Base-by-base conservation (phyloP, 768 basidiomycete genomes). In the Suillus sp. region DNA sequence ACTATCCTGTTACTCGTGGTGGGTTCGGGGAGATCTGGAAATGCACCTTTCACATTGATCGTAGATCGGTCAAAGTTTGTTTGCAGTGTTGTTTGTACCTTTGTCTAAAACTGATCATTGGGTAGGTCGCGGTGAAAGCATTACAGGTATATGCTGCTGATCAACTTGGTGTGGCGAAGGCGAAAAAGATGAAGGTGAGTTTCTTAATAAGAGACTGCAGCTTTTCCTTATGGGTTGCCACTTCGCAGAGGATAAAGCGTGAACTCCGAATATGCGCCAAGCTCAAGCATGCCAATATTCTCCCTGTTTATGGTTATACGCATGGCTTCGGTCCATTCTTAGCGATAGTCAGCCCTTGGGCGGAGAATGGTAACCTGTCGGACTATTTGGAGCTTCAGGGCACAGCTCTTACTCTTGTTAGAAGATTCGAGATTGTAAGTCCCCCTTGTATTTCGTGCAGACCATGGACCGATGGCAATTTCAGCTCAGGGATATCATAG, bases 281-380 rank as follows among this genome's bases (percentile, higher is more conserved):
- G 34, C 61, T 78, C 38, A 58, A 68, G 14, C 77, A 77, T 40
- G 59, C 65, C 10, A 67, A 70, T 51, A 65, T 78, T 10, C 42
- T 76, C 6, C 75, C 72, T 8, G 61, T 77, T 8, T 71, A 65
- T 61, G 76, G 76, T 2, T 65, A 71, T 55, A 71, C 65, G 6
- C 62, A 64, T 16, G 76, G 70, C 37, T 77, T 78, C 45, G 74
- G 77, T n/a, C 65, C 62, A 47, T 68, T 73, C 25, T 61, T 66
- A 4, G 74, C 76, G 9, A 70, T 78, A 70, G 75, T 78, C 51
- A 76, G 69, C 53, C 76, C 75, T 3, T 77, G 76, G 76, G 30
- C 75, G n/a, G 74, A 74, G 55, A 71, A 71, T 14, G 77, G 77
- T 18, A 67, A 67, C 1, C 51, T 77, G 7, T 67, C 62, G 1